Evolutionary conservation across 805 yeast species (phyloP).

Genomic region (Cyberlindnera subsufficiens): DNA sequence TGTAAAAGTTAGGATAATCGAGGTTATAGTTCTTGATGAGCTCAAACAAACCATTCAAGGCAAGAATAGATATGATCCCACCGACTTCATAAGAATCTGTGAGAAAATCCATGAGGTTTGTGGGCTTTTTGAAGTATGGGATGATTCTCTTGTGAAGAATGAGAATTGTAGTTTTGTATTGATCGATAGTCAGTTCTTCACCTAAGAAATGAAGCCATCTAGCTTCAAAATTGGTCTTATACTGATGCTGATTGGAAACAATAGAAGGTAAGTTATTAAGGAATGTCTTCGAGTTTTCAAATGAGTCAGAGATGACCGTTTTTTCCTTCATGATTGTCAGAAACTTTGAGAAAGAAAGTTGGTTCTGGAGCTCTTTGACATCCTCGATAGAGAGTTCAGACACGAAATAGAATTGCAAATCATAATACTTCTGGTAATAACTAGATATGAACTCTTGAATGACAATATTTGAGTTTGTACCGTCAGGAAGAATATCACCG

Average conservation of each 20-base stretch:
- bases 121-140: conserved; percentile 76
- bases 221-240: conserved; percentile 62
- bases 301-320: conserved; percentile 25
- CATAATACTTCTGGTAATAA: conserved; percentile 59
- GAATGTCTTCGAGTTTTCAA: conserved; percentile 31
- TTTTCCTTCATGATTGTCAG: conserved; percentile 32
- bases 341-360: conserved; percentile 30
- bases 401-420: conserved; percentile 71
- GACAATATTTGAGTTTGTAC: conserved; percentile 41
- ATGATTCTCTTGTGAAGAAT: conserved; percentile 80
- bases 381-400: conserved; percentile 34
- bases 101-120: conserved; percentile 84
- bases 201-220: conserved; percentile 56
- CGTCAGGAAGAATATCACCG: conserved; percentile 38
- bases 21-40: conserved; percentile 76
- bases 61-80: conserved; percentile 62
- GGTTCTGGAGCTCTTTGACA: conserved; percentile 6
- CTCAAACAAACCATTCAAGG: conserved; percentile 83
- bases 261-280: conserved; percentile 43
- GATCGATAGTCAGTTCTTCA: conserved; percentile 38
- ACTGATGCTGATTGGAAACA: conserved; percentile 35
- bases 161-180: conserved; percentile 63
- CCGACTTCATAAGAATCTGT: conserved; percentile 74
- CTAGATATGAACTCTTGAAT: conserved; percentile 50
- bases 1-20: conserved; percentile 88